Evolutionary conservation across 1,139 yeast genomes (phyloP).

Genomic region (Trichomonascaceae sp.): DNA sequence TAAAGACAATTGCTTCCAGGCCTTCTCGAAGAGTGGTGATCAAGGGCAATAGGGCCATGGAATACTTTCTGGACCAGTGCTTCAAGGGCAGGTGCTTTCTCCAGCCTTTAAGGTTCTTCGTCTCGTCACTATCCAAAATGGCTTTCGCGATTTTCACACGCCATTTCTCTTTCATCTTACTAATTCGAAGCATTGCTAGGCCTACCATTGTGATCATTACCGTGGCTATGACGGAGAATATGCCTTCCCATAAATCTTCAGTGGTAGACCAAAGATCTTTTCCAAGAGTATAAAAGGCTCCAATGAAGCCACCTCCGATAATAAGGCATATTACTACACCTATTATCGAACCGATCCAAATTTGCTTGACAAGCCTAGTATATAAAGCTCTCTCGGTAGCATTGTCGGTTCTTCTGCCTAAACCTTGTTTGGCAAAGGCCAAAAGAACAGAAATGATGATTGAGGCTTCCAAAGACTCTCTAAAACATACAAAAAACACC

Average conservation of each 20-base stretch:
- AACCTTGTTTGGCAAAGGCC: conserved; percentile 83
- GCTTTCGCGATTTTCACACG: conserved; percentile 82
- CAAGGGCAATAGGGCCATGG: conserved; percentile 72
- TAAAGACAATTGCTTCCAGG: conserved; percentile 79
- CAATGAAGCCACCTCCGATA: conserved; percentile 81
- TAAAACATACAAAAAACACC: conserved; percentile 75
- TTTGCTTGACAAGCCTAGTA: conserved; percentile 60
- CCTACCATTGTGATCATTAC: conserved; percentile 86
- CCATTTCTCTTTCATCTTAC: conserved; percentile 90
- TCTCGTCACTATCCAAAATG: conserved; percentile 38
- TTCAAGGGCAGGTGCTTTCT: conserved; percentile 28
- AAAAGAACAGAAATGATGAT: conserved; percentile 83
- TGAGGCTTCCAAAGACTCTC: conserved; percentile 89
- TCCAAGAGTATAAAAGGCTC: conserved; percentile 75
- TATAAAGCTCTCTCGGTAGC: conserved; percentile 39
- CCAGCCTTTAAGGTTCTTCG: conserved; percentile 26
- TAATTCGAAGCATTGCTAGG: conserved; percentile 81
- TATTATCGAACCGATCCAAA: conserved; percentile 68
- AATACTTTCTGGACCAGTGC: conserved; percentile 49
- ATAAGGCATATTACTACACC: conserved; percentile 72
- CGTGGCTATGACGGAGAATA: conserved; percentile 77
- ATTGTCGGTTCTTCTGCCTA: conserved; percentile 43
- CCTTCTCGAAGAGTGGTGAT: conserved; percentile 84
- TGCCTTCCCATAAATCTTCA: conserved; percentile 93
- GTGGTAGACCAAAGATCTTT: conserved; percentile 79